These are phyloP conservation scores for Thermothielavioides terrestris DNA, from an alignment of 495 filamentous ascomycete species.

Conservation along the genomic window DNA sequence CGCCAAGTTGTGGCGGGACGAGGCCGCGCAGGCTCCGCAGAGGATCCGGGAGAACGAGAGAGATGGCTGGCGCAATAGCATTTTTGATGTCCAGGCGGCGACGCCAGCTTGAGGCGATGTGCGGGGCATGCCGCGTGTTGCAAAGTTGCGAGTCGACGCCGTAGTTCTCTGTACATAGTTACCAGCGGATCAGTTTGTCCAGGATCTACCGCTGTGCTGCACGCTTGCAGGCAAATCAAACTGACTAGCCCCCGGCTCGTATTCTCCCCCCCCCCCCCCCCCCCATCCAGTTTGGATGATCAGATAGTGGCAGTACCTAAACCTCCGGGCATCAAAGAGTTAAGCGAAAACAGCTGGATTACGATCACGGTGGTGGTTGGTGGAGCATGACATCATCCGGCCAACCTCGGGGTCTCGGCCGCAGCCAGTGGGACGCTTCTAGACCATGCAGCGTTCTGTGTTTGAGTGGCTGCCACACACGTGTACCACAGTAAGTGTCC, in stretches of 20 bases:
- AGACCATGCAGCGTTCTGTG: not conserved
- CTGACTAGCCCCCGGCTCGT: no score
- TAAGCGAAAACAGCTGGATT: no score
- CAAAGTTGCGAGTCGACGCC: not conserved
- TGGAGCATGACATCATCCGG: slow-evolving; percentile 1
- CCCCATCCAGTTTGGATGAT: no score
- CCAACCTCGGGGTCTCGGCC: not conserved
- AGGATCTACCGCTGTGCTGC: no score
- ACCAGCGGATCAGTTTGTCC: no score
- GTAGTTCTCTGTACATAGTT: not conserved
- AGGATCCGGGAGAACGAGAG: slow-evolving; percentile 50
- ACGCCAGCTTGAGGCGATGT: slow-evolving; percentile 2
- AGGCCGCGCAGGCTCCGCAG: slow-evolving; percentile 57
- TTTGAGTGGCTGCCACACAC: not conserved
- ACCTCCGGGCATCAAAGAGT: no score
- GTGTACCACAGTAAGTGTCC: no score
- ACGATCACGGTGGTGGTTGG: no score
- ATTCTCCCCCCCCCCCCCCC: no score
- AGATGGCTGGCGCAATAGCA: slow-evolving; percentile 76
- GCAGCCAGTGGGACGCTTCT: no score
- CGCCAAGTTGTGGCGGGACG: slow-evolving; percentile 77
- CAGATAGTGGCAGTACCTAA: no score
- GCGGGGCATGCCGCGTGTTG: not conserved
- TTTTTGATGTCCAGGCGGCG: slow-evolving; percentile 60
- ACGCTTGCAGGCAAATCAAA: no score